Base-by-base conservation (phyloP, 768 basidiomycete genomes). In the Hortiboletus campestris region DNA sequence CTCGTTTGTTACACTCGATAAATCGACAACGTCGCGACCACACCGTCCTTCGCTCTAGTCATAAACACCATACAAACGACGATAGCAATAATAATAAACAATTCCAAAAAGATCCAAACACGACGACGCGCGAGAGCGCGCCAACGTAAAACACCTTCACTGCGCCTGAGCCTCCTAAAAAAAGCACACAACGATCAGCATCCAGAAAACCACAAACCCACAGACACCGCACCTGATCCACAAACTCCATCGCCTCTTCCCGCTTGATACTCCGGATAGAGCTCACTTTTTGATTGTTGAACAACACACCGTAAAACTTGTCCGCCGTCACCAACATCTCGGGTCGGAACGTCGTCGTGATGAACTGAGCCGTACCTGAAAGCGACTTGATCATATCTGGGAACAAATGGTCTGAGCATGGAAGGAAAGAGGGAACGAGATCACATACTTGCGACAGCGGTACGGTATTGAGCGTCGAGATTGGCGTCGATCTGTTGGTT, bases 251-350 rank as follows among this genome's bases (percentile, higher is more conserved):
- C 5, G 95, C 95, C 63, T 97, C 90, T 61, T 95, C 94, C 42
- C 88, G 81, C 62, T 85, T 89, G 72, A 98, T 98, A 36, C 83
- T 80, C 35, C 87, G 80, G 43, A 98, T 94, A 1, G 89, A 89
- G 51, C 90, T 93, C 55, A 98, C 88, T 70, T 98, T 98, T 67
- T 96, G 91, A 63, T 89, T 92, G 72, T 96, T 93, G 76, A 97
- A 98, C 56, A 96, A 74, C 11, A 98, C 97, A 14, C 97, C 97
- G 59, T 98, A 98, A 70, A 96, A 98, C 67, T 96, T 94, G 72
- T 98, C 95, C 0, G 95, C 94, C 1, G 90, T 89, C 3, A 91
- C 89, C 55, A 98, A 78, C 90, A 99, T 94, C 75, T 99, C 97
- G 0, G 95, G 91, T 55, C 95, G 83, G 83, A 99, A 99, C 3